Base-by-base conservation (phyloP, 23 red algal genomes). In the Gracilaria caudata region DNA sequence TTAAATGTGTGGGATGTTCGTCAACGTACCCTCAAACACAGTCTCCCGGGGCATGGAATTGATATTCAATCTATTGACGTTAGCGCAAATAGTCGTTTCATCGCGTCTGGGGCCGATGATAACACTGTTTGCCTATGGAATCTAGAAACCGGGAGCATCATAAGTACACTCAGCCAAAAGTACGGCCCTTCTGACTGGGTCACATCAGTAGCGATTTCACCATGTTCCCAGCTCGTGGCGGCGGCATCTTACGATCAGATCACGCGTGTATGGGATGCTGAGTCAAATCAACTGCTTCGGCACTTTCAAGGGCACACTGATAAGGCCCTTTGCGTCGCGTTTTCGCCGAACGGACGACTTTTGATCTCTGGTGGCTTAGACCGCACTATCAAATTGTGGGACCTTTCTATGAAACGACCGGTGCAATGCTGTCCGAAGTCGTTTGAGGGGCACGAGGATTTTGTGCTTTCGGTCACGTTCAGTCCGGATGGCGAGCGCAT, bases 321-420 rank as follows among this genome's bases (percentile, higher is more conserved):
- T 44, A 90, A 89, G 30, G 89, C 93, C n/a, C 93, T 93, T 49
- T 88, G 83, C n/a, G 94, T 97, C 4, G 94, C 89, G 3, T 97
- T 93, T 68, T 97, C 94, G 24, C 90, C 84, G 21, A 89, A 93
- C 32, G 89, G 89, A 37, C 34, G 89, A 32, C 61, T 89, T 24
- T 46, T 97, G 25, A 51, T 97, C 16, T 97, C 94, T 19, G 94
- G 89, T 8, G 93, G 89, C 8, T 63, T 97, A 5, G 94, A 97
- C 78, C 93, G 92, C 59, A 97, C 87, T 30, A 59, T 97, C 46
- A 97, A 93, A 56, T 51, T 97, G 12, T 97, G 94, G 94, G 94
- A 97, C 64, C 77, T 97, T 29, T 64, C 83, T n/a, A 70, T 82
- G 45, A 13, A 51, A 24, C 59, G 61, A 26, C 68, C 68, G 39